Percentiles rank a stretch among this genome's conserved stretches.
phyloP scores from a whole-genome alignment of 352 stramenopile genomes.

The Peronospora tabacina region DNA sequence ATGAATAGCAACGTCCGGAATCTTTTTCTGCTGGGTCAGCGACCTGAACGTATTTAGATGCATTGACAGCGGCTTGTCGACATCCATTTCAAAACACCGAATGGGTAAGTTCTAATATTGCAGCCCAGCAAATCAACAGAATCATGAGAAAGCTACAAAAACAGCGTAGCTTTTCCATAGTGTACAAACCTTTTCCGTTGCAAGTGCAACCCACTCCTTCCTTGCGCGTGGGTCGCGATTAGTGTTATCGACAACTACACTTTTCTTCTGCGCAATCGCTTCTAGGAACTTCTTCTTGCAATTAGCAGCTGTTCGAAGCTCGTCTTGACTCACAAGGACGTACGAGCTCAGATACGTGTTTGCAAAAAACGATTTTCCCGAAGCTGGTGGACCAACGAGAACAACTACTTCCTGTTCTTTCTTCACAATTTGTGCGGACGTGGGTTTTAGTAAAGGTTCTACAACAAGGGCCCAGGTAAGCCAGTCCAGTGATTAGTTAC shows the following conservation, averaged over 20 bases:
- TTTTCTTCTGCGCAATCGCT: constrained; percentile 49
- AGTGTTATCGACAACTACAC: constrained; percentile 82
- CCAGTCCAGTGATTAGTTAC: background rate
- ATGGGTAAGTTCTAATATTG: constrained; percentile 39
- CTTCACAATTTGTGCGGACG: constrained; percentile 19
- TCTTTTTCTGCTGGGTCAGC: constrained; percentile 60
- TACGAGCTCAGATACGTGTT: constrained; percentile 45
- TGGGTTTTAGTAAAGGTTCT: constrained; percentile 20
- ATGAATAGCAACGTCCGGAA: constrained; percentile 84
- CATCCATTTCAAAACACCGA: constrained; percentile 73
- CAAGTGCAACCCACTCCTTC: constrained; percentile 68
- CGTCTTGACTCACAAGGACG: constrained; percentile 75
- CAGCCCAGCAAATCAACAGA: background rate
- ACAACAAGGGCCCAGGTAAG: background rate
- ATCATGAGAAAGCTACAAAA: background rate
- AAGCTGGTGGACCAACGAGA: constrained; percentile 64
- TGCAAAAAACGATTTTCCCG: constrained; percentile 62
- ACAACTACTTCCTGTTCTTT: constrained; percentile 59
- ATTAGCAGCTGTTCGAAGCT: constrained; percentile 66
- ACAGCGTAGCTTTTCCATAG: background rate
- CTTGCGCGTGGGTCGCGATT: constrained; percentile 60
- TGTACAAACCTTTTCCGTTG: constrained; percentile 43
- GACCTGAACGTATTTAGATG: constrained; percentile 82
- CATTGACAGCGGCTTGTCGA: constrained; percentile 69
- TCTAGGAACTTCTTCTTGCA: constrained; percentile 63